Conservation (phyloP, 805 yeast genomes). For the Saccharomycopsis vini region DNA sequence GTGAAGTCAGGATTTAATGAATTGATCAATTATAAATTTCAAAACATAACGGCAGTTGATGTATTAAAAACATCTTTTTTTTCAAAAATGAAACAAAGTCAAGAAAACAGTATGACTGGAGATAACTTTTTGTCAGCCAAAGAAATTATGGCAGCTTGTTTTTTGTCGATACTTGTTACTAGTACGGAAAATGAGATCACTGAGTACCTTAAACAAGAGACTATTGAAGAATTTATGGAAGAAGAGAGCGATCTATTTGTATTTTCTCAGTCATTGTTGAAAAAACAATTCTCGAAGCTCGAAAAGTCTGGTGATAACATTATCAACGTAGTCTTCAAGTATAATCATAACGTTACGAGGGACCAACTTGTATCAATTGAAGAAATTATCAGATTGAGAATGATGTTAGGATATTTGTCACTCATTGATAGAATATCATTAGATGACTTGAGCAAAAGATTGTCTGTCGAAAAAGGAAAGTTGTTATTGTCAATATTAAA, state of each 20-base stretch:
- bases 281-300: constrained; percentile 24
- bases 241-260: constrained; percentile 19
- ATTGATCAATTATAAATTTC: constrained; percentile 11
- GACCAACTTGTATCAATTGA: constrained; percentile 23
- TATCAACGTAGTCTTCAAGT: constrained; percentile 18
- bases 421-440: constrained; percentile 22
- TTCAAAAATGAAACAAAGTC: constrained; percentile 10
- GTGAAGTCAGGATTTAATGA: constrained; percentile 18
- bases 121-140: constrained; percentile 6
- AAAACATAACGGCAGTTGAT: constrained; percentile 19
- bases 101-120: constrained; percentile 14
- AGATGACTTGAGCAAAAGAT: constrained; percentile 20
- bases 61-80: constrained; percentile 18
- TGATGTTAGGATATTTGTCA: constrained; percentile 28
- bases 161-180: constrained; percentile 18
- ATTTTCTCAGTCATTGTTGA: constrained; percentile 22
- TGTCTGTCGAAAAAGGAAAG: constrained; percentile 19
- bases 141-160: constrained; percentile 12
- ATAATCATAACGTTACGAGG: constrained; percentile 20
- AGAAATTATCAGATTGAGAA: constrained; percentile 25
- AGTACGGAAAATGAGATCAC: neutral
- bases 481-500: constrained; percentile 20
- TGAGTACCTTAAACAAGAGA: neutral
- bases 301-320: constrained; percentile 17
- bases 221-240: constrained; percentile 16